Evolutionary conservation across 257 asterid species (phyloP).

Genomic region (Petunia axillaris): DNA sequence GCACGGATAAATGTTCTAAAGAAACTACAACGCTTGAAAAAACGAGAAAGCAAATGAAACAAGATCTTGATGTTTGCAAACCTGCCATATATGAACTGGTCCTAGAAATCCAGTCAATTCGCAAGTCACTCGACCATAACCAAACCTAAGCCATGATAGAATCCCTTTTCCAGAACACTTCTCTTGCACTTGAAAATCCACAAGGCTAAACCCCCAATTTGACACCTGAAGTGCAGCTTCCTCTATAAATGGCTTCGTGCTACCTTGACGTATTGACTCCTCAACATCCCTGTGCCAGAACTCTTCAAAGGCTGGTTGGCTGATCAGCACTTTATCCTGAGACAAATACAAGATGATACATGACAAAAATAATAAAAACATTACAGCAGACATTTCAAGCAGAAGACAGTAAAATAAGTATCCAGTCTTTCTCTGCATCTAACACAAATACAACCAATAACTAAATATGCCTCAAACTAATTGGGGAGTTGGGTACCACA

Average conservation of each 20-base stretch:
- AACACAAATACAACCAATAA: neutral
- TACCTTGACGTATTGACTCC: conserved; percentile 76
- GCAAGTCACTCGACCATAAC: conserved; percentile 65
- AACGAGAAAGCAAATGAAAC: neutral
- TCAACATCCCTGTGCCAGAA: conserved; percentile 89
- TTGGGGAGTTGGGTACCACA: neutral
- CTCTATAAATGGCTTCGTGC: conserved; percentile 64
- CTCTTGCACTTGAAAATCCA: conserved; percentile 68
- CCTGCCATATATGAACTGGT: conserved; percentile 98
- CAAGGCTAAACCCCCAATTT: conserved; percentile 77
- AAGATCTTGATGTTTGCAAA: conserved; percentile 24
- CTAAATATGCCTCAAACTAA: neutral
- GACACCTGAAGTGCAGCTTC: conserved; percentile 88
- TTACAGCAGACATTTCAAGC: conserved; percentile 2
- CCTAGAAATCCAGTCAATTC: conserved; percentile 80
- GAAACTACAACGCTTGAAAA: conserved; percentile 4
- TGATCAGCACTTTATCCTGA: conserved; percentile 63
- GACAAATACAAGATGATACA: conserved; percentile 7
- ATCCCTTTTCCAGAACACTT: conserved; percentile 61
- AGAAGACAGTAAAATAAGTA: neutral
- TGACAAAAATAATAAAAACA: neutral
- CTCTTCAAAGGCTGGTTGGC: conserved; percentile 56
- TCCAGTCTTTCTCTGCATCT: neutral
- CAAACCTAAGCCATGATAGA: conserved; percentile 68
- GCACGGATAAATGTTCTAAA: neutral